Evolutionary conservation across 1,284 basidiomycete species (phyloP), one percentile per base, ranked within the genome.

Genomic region (Tilletiopsis washingtonensis): DNA sequence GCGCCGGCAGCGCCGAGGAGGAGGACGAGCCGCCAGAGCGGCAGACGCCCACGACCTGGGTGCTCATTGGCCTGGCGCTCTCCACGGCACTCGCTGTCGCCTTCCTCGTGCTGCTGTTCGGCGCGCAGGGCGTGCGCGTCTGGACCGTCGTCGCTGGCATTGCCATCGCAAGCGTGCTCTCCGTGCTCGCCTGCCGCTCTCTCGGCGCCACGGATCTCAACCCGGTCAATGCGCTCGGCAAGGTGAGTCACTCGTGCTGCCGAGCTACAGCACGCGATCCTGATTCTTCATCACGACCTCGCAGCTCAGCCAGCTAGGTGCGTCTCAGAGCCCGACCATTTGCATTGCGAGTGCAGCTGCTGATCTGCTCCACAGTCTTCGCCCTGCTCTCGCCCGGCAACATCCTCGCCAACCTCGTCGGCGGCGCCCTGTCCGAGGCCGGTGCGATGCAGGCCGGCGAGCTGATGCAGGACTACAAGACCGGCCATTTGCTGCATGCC

Each of bases 381-480:
- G 91, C 90, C 1, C 84, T 91, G 76, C 80, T 96, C 40, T 91
- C 94, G 71, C 91, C 91, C 0, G 87, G 89, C 26, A 73, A 74
- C 41, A 52, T 94, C 17, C 87, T 96, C 3, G 91, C 91, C 4
- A 96, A 96, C 69, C 85, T 97, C 66, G 88, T 97, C 49, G 91
- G 91, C 2, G 91, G 91, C 9, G 91, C 90, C 29, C 90, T 97
- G 14, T 86, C 90, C 4, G 91, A 97, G 76, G 91, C 91, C 24
- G 91, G 91, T 15, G 91, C 91, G 21, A 87, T 88, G 75, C 90
- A 94, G 83, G 90, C 91, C 6, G 93, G 91, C 15, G 91, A 97
- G 73, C 81, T 97, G 17, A 96, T 97, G 91, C 91, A 97, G 77
- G 93, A 97, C 74, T 78, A 96, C 60, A 97, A 97, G 77, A 96